Percentiles rank a stretch among this genome's conserved stretches.
Conservation (phyloP, 495 filamentous ascomycete species). For the Coniosporium apollinis region DNA sequence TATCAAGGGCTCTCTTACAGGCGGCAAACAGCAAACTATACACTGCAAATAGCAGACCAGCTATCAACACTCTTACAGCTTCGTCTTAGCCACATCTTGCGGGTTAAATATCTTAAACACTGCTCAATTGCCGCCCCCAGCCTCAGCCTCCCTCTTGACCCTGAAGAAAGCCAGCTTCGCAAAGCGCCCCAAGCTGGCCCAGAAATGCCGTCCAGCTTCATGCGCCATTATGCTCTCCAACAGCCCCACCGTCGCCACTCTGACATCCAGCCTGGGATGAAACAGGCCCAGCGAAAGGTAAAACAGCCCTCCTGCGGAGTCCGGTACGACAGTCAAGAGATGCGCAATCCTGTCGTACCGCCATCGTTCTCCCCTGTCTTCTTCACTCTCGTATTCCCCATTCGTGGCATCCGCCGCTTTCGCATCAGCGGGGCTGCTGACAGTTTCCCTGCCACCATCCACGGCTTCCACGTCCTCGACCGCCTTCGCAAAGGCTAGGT, state of each 20-base stretch:
- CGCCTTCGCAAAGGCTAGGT: constrained; percentile 56
- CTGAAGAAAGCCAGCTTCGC: constrained; percentile 51
- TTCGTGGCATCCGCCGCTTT: no score
- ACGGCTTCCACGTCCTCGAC: no score
- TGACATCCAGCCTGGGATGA: constrained; percentile 66
- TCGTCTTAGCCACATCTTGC: no score
- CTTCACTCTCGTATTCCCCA: no score
- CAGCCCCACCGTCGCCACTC: constrained; percentile 59
- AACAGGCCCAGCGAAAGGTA: constrained; percentile 88
- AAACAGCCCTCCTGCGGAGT: constrained; percentile 79
- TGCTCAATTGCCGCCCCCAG: no score
- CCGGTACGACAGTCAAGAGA: constrained; percentile 69
- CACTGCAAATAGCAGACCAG: no score
- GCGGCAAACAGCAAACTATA: no score
- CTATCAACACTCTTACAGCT: no score
- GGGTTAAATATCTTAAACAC: no score
- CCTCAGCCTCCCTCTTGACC: constrained; percentile 21
- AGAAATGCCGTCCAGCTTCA: constrained; percentile 86
- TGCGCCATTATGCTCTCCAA: constrained; percentile 71
- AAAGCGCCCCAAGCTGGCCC: constrained; percentile 70
- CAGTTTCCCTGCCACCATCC: background rate
- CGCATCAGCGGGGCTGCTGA: no score
- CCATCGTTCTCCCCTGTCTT: no score
- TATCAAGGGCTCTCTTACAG: no score
- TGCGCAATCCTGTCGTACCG: constrained; percentile 75